Evolutionary conservation across 805 yeast genomes (phyloP).

Genomic region (Saccharomycopsis babjevae): DNA sequence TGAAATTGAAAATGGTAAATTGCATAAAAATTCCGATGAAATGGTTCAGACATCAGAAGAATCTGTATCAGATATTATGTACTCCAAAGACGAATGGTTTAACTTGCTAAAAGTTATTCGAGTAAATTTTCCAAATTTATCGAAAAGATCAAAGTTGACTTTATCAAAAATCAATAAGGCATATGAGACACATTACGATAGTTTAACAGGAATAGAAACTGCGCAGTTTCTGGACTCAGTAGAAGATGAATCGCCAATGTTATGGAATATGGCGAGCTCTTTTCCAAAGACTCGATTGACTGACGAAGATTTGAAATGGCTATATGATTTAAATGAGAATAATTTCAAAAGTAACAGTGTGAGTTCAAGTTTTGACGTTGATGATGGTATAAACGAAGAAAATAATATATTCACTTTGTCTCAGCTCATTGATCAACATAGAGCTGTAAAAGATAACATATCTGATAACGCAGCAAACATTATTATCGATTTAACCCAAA

Average conservation of each 20-base stretch:
- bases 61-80: slow-evolving; percentile 18
- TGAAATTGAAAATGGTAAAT: not conserved
- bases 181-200: slow-evolving; percentile 18
- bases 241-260: not conserved
- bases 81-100: slow-evolving; percentile 25
- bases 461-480: not conserved
- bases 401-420: slow-evolving; percentile 6
- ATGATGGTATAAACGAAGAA: not conserved
- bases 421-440: slow-evolving; percentile 4
- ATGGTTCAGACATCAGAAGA: not conserved
- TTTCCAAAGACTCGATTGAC: slow-evolving; percentile 11
- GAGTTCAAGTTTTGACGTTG: not conserved
- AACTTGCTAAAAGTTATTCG: slow-evolving; percentile 21
- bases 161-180: slow-evolving; percentile 21
- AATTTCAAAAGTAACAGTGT: not conserved
- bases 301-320: slow-evolving; percentile 15
- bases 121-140: slow-evolving; percentile 22
- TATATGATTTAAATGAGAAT: slow-evolving; percentile 10
- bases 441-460: not conserved
- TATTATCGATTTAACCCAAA: slow-evolving; percentile 1
- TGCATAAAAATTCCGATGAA: not conserved
- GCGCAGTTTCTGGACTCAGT: not conserved
- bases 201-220: not conserved
- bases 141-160: slow-evolving; percentile 21
- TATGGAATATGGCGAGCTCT: slow-evolving; percentile 17